Evolutionary conservation across 2,329 filamentous ascomycete species (phyloP).

Genomic region (Cladosporium sp.): DNA sequence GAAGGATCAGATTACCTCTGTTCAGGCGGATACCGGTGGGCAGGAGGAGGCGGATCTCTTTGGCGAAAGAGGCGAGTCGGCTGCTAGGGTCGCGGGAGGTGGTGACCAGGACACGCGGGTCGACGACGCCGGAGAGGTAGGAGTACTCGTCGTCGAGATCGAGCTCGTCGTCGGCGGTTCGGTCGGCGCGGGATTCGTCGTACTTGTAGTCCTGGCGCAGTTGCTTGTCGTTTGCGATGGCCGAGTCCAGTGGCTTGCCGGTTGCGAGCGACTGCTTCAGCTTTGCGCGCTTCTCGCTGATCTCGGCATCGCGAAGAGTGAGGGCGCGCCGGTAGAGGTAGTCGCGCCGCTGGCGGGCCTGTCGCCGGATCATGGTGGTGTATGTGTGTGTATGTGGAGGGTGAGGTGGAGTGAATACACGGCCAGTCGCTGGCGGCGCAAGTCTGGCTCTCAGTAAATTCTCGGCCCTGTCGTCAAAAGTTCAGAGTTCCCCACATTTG

Average conservation of each 20-base stretch:
- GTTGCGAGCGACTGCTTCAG: conserved; percentile 80
- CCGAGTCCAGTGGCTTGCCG: conserved; percentile 75
- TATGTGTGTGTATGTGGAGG: background rate
- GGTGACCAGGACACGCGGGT: conserved; percentile 82
- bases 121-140: conserved; percentile 81
- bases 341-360: conserved; percentile 72
- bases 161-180: conserved; percentile 60
- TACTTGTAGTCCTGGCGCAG: conserved; percentile 87
- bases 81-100: conserved; percentile 85
- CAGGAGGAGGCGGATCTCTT: conserved; percentile 77
- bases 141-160: conserved; percentile 86
- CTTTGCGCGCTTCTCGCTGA: conserved; percentile 83
- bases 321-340: conserved; percentile 89
- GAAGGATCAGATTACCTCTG: conserved; percentile 80
- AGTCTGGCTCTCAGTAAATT: background rate
- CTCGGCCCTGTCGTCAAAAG: background rate
- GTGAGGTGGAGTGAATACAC: background rate
- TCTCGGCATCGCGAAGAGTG: conserved; percentile 82
- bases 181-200: conserved; percentile 72
- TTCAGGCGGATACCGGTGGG: conserved; percentile 86
- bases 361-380: conserved; percentile 52
- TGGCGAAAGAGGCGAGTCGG: conserved; percentile 80
- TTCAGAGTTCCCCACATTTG: background rate
- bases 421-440: too few species aligned
- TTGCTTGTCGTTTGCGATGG: conserved; percentile 77